A percentile compares a stretch with the other conserved stretches of the same genome.
Evolutionary conservation across 192 early-diverging fungal species (phyloP).

Genomic region (Gonapodya prolifera): DNA sequence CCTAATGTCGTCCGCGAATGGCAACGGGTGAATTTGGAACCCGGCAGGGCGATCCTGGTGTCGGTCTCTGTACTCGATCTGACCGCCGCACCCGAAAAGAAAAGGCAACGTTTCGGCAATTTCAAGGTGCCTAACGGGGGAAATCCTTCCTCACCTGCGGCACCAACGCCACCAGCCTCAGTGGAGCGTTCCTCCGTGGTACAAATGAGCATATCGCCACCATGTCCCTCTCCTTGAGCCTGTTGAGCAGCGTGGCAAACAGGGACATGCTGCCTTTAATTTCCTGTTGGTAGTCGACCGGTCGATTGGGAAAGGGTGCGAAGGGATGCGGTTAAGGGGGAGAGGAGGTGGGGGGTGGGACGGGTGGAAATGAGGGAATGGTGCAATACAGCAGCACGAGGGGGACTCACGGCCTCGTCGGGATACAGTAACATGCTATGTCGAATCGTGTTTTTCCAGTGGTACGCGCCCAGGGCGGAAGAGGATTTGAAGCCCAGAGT

Average conservation of each 20-base stretch:
- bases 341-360: too few relatives aligned
- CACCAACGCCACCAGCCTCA: slow-evolving; percentile 49
- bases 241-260: slow-evolving; percentile 50
- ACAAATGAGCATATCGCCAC: slow-evolving; percentile 57
- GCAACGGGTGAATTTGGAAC: background rate
- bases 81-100: too few relatives aligned
- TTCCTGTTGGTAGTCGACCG: too few relatives aligned
- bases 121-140: too few relatives aligned
- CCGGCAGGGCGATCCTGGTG: background rate
- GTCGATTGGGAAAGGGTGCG: background rate
- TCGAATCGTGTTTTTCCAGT: slow-evolving; percentile 33
- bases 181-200: slow-evolving; percentile 29
- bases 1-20: slow-evolving; percentile 3
- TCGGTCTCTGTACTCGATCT: too few relatives aligned
- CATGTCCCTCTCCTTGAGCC: slow-evolving; percentile 39
- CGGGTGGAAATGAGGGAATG: too few relatives aligned
- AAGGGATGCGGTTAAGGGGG: background rate
- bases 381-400: too few relatives aligned
- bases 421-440: slow-evolving; percentile 62
- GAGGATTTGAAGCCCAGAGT: slow-evolving; percentile 62
- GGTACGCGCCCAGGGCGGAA: slow-evolving; percentile 26
- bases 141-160: slow-evolving; percentile 40
- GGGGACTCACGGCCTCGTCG: slow-evolving; percentile 45
- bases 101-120: too few relatives aligned
- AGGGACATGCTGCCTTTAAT: slow-evolving; percentile 58